Conservation (phyloP, 2,329 filamentous ascomycete genomes). For the Zymoseptoria brevis region DNA sequence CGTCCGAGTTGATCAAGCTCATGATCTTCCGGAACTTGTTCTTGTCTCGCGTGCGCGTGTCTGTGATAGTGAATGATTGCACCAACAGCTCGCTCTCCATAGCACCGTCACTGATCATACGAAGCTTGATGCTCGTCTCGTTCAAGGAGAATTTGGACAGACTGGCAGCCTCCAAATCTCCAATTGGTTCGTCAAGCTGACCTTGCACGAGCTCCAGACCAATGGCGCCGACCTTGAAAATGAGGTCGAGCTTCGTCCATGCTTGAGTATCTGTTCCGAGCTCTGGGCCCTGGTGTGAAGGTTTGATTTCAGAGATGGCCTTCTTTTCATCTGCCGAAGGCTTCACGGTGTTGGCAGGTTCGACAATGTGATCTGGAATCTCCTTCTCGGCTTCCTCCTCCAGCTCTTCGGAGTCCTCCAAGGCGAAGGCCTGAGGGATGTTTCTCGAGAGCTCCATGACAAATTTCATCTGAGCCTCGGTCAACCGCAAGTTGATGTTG, state of each 20-base stretch:
- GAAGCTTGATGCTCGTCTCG: conserved; percentile 81
- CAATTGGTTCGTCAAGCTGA: conserved; percentile 67
- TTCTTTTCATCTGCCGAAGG: conserved; percentile 36
- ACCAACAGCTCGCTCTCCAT: conserved; percentile 90
- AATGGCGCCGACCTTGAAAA: conserved; percentile 82
- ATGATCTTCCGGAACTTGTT: conserved; percentile 99
- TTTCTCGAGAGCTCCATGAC: conserved; percentile 79
- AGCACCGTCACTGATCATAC: conserved; percentile 86
- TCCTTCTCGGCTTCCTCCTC: conserved; percentile 69
- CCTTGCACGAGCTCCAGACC: conserved; percentile 81
- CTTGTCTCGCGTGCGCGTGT: conserved; percentile 64
- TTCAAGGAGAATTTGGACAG: conserved; percentile 92
- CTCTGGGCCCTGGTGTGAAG: conserved; percentile 49
- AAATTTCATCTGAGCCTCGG: conserved; percentile 85
- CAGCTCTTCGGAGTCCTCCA: conserved; percentile 57
- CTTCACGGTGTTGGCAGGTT: conserved; percentile 43
- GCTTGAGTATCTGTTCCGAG: conserved; percentile 59
- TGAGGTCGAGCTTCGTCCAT: conserved; percentile 89
- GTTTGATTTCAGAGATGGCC: conserved; percentile 17
- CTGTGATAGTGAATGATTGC: conserved; percentile 87
- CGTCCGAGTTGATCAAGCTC: conserved; percentile 89
- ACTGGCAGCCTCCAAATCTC: conserved; percentile 67
- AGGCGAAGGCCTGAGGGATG: conserved; percentile 78
- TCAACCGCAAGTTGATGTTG: conserved; percentile 81
- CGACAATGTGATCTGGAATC: conserved; percentile 50